These are phyloP conservation scores for Ligustrum vulgare DNA, from an alignment of 257 asterid genomes.

Conservation along the genomic window DNA sequence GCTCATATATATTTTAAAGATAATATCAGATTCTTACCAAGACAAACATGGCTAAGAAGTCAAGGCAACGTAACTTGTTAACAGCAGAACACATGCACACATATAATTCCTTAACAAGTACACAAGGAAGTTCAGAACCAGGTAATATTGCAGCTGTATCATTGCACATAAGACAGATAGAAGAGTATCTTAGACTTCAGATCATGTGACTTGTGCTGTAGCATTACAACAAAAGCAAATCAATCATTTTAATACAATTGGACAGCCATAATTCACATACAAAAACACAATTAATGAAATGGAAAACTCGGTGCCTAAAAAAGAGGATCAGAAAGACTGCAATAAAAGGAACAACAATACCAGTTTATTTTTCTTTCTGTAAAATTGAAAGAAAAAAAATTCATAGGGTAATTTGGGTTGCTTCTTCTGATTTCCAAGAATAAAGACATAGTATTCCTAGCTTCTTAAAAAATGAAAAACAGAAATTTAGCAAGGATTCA, in stretches of 20 bases:
- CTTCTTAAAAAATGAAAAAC: not conserved
- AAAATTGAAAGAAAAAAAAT: not conserved
- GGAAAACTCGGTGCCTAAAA: not conserved
- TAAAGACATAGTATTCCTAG: not conserved
- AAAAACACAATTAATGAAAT: no score
- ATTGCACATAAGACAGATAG: no score
- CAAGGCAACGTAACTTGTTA: not conserved
- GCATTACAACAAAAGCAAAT: not conserved
- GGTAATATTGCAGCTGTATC: not conserved
- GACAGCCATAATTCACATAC: not conserved
- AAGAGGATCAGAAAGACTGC: not conserved
- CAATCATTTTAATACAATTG: not conserved
- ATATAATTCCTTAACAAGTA: not conserved
- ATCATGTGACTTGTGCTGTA: not conserved
- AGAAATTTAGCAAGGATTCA: not conserved
- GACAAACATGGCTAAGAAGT: not conserved
- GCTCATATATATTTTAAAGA: no score
- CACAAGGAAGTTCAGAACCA: not conserved
- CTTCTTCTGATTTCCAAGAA: not conserved
- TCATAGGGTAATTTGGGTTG: not conserved
- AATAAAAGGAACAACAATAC: no score
- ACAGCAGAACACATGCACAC: not conserved
- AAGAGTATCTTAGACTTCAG: not conserved
- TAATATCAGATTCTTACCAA: not conserved
- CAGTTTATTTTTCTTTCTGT: not conserved